These are phyloP conservation scores for Corrigiola litoralis DNA, from an alignment of 179 eudicot species.

Conservation along the genomic window DNA sequence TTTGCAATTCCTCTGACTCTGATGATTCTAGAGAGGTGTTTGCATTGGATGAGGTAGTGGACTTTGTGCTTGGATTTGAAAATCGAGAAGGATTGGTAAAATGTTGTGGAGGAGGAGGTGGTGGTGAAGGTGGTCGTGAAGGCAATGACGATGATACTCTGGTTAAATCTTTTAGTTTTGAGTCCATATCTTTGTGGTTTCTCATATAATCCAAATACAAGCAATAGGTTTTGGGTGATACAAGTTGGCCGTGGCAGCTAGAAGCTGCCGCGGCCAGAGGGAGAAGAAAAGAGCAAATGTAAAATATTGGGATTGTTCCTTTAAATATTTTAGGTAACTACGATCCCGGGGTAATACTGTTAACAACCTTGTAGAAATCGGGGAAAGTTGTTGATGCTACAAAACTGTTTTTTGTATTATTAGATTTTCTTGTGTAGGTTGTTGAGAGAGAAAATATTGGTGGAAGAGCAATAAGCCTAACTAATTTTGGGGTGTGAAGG, in stretches of 20 bases:
- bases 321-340: background rate
- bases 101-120: slow-evolving; percentile 24
- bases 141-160: background rate
- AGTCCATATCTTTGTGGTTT: slow-evolving; percentile 6
- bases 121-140: slow-evolving; percentile 3
- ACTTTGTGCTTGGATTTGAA: background rate
- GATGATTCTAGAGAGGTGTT: slow-evolving; percentile 9
- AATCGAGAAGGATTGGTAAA: background rate
- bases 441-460: background rate
- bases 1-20: slow-evolving; percentile 48
- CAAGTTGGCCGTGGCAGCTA: slow-evolving; percentile 29
- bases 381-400: background rate
- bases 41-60: background rate
- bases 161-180: background rate
- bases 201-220: background rate
- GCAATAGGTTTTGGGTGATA: too few relatives aligned
- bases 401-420: background rate
- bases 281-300: background rate
- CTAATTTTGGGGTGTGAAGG: slow-evolving; percentile 8
- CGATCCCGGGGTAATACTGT: background rate
- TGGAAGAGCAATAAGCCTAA: slow-evolving; percentile 8
- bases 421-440: background rate
- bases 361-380: background rate
- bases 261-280: slow-evolving; percentile 28
- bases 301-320: too few relatives aligned